Percentiles rank a stretch among this genome's conserved stretches.
phyloP scores from a whole-genome alignment of 805 yeast genomes.

The Hanseniaspora vineae region DNA sequence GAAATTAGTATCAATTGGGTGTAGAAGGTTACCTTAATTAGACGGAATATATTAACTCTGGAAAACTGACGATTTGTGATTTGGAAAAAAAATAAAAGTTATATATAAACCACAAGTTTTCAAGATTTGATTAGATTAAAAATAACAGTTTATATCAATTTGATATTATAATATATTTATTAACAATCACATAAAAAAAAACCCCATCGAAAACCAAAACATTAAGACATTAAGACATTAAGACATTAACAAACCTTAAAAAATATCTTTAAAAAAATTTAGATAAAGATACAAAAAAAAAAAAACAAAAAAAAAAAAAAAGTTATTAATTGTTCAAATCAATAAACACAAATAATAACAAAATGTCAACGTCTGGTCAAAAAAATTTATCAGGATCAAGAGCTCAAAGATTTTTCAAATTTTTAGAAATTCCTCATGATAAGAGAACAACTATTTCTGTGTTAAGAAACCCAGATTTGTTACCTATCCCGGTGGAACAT shows the following conservation, averaged over 20 bases:
- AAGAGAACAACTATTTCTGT: slow-evolving; percentile 20
- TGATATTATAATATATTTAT: too few species aligned
- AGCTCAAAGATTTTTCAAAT: slow-evolving; percentile 4
- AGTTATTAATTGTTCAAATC: too few species aligned
- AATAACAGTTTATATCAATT: too few species aligned
- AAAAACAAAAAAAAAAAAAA: background rate
- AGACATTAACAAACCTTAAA: background rate
- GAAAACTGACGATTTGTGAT: too few species aligned
- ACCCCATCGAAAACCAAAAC: background rate
- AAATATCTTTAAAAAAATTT: too few species aligned
- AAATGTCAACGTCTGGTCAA: slow-evolving; percentile 1
- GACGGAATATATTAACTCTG: too few species aligned
- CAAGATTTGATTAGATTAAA: too few species aligned
- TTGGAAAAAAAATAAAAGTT: too few species aligned
- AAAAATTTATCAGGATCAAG: background rate
- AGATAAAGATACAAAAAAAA: background rate
- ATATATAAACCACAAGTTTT: too few species aligned
- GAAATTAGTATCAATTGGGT: too few species aligned
- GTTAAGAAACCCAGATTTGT: slow-evolving; percentile 24
- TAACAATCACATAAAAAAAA: too few species aligned
- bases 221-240: background rate
- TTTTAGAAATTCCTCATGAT: slow-evolving; percentile 21
- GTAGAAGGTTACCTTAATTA: too few species aligned
- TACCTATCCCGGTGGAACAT: slow-evolving; percentile 15
- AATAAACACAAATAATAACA: background rate